Evolutionary conservation across 2,329 filamentous ascomycete species (phyloP).

Genomic region (Periglandula ipomoeae): DNA sequence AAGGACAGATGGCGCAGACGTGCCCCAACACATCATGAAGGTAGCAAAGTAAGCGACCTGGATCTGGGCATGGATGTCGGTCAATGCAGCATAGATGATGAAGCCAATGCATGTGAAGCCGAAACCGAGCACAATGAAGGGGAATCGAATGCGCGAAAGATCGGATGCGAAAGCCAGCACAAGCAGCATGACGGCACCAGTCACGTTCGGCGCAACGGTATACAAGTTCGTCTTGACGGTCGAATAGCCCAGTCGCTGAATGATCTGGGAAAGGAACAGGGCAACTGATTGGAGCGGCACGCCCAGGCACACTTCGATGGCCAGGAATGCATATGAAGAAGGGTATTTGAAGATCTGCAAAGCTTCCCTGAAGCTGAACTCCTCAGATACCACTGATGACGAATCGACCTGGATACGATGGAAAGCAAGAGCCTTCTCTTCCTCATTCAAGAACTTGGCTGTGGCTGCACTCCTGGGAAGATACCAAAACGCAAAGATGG

Average conservation of each 20-base stretch:
- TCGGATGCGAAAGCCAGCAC: conserved; percentile 66
- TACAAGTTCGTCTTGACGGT: conserved; percentile 63
- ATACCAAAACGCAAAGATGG: conserved; percentile 59
- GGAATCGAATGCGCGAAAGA: conserved; percentile 54
- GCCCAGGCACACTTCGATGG: conserved; percentile 50
- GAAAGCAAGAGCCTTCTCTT: conserved; percentile 60
- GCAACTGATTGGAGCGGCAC: conserved; percentile 47
- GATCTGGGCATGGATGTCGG: conserved; percentile 50
- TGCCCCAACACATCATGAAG: conserved; percentile 80
- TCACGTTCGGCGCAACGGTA: conserved; percentile 72
- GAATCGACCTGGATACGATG: conserved; percentile 69
- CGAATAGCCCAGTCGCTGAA: conserved; percentile 37
- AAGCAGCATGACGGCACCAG: conserved; percentile 62
- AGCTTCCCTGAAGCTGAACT: conserved; percentile 41
- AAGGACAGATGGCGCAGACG: conserved; percentile 63
- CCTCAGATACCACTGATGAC: conserved; percentile 49
- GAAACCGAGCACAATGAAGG: conserved; percentile 67
- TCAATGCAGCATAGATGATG: conserved; percentile 66
- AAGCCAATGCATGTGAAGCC: conserved; percentile 67
- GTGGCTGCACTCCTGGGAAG: conserved; percentile 56
- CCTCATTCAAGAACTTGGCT: conserved; percentile 54
- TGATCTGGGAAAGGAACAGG: conserved; percentile 47
- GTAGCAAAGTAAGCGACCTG: conserved; percentile 64
- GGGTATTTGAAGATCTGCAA: conserved; percentile 43
- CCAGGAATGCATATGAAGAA: conserved; percentile 38